Evolutionary conservation across 345 rosid genomes (phyloP).

Genomic region (Citrus medica): DNA sequence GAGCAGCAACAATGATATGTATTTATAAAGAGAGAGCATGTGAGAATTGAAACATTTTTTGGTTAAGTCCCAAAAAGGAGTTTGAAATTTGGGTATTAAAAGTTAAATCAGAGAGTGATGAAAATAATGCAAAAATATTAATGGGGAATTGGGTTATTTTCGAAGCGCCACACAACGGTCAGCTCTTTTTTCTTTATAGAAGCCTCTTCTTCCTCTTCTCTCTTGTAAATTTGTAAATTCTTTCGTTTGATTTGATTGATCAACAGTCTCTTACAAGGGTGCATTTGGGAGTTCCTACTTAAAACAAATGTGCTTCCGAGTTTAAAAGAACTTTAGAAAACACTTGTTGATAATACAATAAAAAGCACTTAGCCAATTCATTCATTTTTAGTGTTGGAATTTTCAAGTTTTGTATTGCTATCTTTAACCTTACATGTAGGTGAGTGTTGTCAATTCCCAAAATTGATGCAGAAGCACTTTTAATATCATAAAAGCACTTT

Average conservation of each 20-base stretch:
- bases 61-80: neutral
- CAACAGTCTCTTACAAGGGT: neutral
- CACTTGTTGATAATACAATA: too few species aligned
- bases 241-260: neutral
- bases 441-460: too few species aligned
- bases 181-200: neutral
- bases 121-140: neutral
- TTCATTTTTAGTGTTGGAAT: too few species aligned
- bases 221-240: neutral
- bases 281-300: neutral
- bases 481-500: too few species aligned
- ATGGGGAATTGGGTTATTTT: neutral
- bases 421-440: too few species aligned
- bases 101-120: neutral
- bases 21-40: neutral
- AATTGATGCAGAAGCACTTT: too few species aligned
- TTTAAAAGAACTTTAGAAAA: neutral
- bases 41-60: neutral
- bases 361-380: too few species aligned
- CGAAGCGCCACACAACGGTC: slow-evolving; percentile 4
- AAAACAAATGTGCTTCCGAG: neutral
- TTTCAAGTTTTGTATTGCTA: too few species aligned
- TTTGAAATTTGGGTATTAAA: neutral
- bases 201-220: neutral
- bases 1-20: neutral